phyloP scores from a whole-genome alignment of 257 asterid genomes.

The Striga asiatica region DNA sequence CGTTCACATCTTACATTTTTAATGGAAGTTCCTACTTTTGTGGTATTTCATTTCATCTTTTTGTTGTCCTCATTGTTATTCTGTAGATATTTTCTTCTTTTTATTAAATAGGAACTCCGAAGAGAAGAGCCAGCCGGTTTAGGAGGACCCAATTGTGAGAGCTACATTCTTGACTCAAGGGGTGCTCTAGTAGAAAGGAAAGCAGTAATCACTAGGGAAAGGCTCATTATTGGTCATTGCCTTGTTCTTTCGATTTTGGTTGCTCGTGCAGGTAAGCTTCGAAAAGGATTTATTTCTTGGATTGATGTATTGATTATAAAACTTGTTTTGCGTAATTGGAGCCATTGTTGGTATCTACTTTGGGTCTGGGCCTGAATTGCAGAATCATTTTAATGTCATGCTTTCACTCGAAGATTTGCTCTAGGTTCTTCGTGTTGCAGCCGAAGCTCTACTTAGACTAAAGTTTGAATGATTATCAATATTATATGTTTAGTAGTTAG shows the following conservation, averaged over 20 bases:
- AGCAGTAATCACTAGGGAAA: constrained; percentile 86
- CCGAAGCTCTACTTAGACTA: not conserved
- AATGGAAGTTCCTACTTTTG: not conserved
- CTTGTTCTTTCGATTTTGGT: constrained; percentile 83
- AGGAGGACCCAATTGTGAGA: constrained; percentile 85
- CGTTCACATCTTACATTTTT: not conserved
- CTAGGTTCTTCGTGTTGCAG: not conserved
- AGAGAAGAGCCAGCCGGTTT: constrained; percentile 89
- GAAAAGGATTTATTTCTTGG: constrained; percentile 5
- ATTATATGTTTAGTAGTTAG: constrained; percentile 6
- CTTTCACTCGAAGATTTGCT: not conserved
- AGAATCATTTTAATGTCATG: not conserved
- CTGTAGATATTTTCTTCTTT: not conserved
- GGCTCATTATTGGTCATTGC: constrained; percentile 91
- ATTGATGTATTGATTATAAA: constrained; percentile 1
- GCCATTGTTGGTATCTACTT: not conserved
- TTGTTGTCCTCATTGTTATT: constrained; percentile 3
- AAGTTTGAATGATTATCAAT: not conserved
- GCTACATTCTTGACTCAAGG: constrained; percentile 80
- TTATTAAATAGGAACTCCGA: constrained; percentile 57
- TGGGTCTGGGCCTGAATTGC: constrained; percentile 2
- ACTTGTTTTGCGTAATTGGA: not conserved
- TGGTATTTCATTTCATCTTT: constrained; percentile 1
- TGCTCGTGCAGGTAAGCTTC: constrained; percentile 63
- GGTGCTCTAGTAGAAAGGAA: constrained; percentile 78